A percentile compares a stretch with the other conserved stretches of the same genome.
These are phyloP conservation scores for Drechmeria coniospora DNA, from an alignment of 2,329 filamentous ascomycete genomes.

Conservation along the genomic window DNA sequence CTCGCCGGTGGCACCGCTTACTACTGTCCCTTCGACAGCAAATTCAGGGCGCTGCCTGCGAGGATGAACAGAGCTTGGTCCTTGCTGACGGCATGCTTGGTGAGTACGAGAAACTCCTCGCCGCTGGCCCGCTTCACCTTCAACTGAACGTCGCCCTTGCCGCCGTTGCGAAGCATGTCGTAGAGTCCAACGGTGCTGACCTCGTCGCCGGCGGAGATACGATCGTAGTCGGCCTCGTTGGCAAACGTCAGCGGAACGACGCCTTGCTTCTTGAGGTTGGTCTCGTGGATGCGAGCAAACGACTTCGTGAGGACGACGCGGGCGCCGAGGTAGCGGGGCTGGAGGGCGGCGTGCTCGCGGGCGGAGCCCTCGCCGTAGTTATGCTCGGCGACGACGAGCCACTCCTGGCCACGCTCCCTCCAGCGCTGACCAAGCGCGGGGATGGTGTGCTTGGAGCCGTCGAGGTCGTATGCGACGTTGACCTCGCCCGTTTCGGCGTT, in stretches of 20 bases:
- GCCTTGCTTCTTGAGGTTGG: slow-evolving; percentile 93
- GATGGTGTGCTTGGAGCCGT: slow-evolving; percentile 61
- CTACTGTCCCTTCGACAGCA: slow-evolving; percentile 50
- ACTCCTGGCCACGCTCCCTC: slow-evolving; percentile 60
- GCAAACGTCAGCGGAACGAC: slow-evolving; percentile 87
- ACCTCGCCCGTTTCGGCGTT: slow-evolving; percentile 88
- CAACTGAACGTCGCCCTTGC: slow-evolving; percentile 62
- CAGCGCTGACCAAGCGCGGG: slow-evolving; percentile 76
- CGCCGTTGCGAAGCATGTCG: slow-evolving; percentile 63
- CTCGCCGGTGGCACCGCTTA: neutral
- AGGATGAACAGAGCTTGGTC: slow-evolving; percentile 89
- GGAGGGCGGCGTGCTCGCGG: slow-evolving; percentile 76
- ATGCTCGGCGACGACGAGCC: slow-evolving; percentile 93
- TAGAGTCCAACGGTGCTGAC: slow-evolving; percentile 72
- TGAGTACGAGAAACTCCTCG: slow-evolving; percentile 52
- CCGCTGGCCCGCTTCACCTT: slow-evolving; percentile 47
- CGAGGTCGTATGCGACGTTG: slow-evolving; percentile 78
- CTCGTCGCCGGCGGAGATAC: slow-evolving; percentile 66
- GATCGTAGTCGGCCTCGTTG: slow-evolving; percentile 76
- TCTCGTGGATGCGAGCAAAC: slow-evolving; percentile 88
- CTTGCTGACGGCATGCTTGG: slow-evolving; percentile 75
- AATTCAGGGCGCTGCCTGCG: slow-evolving; percentile 83
- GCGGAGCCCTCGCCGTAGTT: slow-evolving; percentile 92
- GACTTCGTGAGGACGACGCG: slow-evolving; percentile 72
- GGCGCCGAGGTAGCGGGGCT: slow-evolving; percentile 80